These are phyloP conservation scores for Candida mesenterica DNA, from an alignment of 1,139 yeast species.

Conservation along the genomic window DNA sequence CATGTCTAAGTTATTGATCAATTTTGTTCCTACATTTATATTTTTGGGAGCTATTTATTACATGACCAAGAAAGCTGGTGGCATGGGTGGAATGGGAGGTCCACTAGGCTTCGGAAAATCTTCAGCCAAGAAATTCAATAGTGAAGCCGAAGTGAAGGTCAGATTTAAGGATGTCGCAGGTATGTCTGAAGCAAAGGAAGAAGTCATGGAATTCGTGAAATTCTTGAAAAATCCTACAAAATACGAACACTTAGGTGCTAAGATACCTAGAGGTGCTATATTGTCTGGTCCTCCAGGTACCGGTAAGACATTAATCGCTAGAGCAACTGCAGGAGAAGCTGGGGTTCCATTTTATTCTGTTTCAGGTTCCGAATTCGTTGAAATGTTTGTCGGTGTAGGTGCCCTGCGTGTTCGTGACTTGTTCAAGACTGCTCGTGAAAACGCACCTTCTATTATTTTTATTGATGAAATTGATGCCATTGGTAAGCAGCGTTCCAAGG, in stretches of 20 bases:
- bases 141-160: conserved; percentile 85
- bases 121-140: conserved; percentile 87
- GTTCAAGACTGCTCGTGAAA: conserved; percentile 86
- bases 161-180: conserved; percentile 96
- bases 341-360: conserved; percentile 95
- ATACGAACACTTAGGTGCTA: conserved; percentile 90
- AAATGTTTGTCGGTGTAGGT: conserved; percentile 99
- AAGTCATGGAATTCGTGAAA: conserved; percentile 95
- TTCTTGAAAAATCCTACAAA: conserved; percentile 86
- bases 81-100: conserved; percentile 61
- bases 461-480: conserved; percentile 98
- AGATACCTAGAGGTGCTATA: conserved; percentile 97
- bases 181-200: conserved; percentile 95
- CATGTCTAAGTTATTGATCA: conserved; percentile 58
- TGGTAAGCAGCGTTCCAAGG: conserved; percentile 89
- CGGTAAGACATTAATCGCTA: conserved; percentile 95
- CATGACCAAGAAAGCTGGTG: conserved; percentile 58
- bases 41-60: conserved; percentile 84
- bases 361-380: conserved; percentile 97
- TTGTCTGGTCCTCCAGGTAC: conserved; percentile 99
- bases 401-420: conserved; percentile 96
- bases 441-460: conserved; percentile 90
- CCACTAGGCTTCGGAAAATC: conserved; percentile 80
- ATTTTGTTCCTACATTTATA: conserved; percentile 80
- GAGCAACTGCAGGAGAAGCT: conserved; percentile 98